Base-by-base conservation (phyloP, 192 early-diverging fungal species). In the Backusella macrospora region DNA sequence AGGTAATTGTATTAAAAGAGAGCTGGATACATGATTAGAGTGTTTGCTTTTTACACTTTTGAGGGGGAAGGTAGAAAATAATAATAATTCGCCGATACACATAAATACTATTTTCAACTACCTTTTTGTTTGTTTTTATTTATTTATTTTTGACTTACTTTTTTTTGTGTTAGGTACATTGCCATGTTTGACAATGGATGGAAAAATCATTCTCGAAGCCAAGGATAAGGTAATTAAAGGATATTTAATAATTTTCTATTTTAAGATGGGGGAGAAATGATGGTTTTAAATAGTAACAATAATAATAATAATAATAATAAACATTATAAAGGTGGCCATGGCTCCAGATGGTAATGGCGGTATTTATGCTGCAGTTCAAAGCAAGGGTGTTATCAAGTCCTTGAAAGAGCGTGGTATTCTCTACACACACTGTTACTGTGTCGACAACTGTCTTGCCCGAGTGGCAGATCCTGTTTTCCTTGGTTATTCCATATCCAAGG, bases 401-500 rank as follows among this genome's bases (percentile, higher is more conserved):
- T 86, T 99, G 72, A 90, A 90, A 34, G 78, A 84, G 65, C 92
- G 96, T 77, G 91, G 93, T 44, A 89, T 99, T 68, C 86, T 91
- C 75, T 96, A 93, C 80, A 82, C 95, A 23, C 98, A 99, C 80
- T 92, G 92, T 39, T 98, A 98, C 88, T 96, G 97, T 78, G 97
- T 99, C 43, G 98, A 99, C 81, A 99, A 99, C 82, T 96, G 97
- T 68, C 84, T 99, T 18, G 96, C 96, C 68, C 92, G 93, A 59
- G 97, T 99, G 12, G 96, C 96, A 3, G 96, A 98, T 80, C 98
- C 98, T 13, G 90, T 93, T 46, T 99, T 99, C 73, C 86, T 98
- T 76, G 98, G 96, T 21, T 98, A 97, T 85, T 94, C 94, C 72
- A 87, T 96, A 39, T 88, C 85, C 34, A 93, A 95, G 70, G 89